Evolutionary conservation across 306 rosid genomes (phyloP), one percentile per base, ranked within the genome.

Genomic region (Cicer yamashitae): DNA sequence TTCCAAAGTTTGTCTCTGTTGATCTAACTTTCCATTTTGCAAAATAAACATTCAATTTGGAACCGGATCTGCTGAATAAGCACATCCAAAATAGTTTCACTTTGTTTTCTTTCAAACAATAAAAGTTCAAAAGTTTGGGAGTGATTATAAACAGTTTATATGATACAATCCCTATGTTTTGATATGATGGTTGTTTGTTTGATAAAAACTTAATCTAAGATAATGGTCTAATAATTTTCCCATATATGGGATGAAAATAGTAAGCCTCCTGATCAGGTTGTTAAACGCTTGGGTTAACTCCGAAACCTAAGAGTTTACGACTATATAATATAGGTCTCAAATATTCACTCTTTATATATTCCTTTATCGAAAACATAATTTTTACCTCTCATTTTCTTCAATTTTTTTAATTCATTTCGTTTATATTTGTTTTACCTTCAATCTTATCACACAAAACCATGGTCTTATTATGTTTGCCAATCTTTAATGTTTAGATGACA

Each of bases 401-500:
- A 18, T 58, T 22, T 58, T 57, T 10, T 4, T 58, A 58, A 58
- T 30, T 11, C 17, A 6, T 20, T 11, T 25, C 41, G 41, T 58
- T 25, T 58, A 10, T 30, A 58, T 44, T 44, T 58, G 64, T 53
- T 53, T 53, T 53, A 53, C 30, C 6, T 2, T 53, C 59, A 15
- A 53, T 53, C 30, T 53, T 7, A 15, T 7, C 30, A 17, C 12
- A 53, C 10, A 53, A 53, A 1, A 4, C 12, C 25, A 8, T 53
- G 59, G 8, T 53, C 58, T 52, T 53, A 17, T 56, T 22, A 22
- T 22, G 25, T 22, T 22, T 22, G 46, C 62, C 52, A 72, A 66
- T 40, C 60, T 22, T 50, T 74, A 48, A 67, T 67, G 50, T 53
- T 9, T 48, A 10, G 52, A 6, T 68, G 43, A 57, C 75, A 46